Conservation (phyloP, 441 rosid species). For the Syzygium syzygioides region DNA sequence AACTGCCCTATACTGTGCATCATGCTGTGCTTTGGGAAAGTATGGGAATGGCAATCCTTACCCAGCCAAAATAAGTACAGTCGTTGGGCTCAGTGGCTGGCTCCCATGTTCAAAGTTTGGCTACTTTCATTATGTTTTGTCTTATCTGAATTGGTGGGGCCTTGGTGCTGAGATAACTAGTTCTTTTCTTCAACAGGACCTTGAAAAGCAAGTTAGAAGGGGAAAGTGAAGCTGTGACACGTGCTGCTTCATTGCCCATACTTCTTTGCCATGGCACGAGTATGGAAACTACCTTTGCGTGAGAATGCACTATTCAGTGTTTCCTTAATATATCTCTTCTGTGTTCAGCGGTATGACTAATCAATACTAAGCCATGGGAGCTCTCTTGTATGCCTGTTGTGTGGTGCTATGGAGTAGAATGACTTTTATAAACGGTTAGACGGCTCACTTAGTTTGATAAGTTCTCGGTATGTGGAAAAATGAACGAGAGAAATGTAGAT, state of each 20-base stretch:
- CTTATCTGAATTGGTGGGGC: constrained; percentile 1
- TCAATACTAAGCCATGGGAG: neutral
- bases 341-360: neutral
- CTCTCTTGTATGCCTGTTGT: neutral
- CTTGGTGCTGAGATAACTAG: neutral
- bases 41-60: constrained; percentile 65
- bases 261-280: constrained; percentile 88
- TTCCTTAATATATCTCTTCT: neutral
- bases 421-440: neutral
- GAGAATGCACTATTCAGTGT: neutral
- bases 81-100: constrained; percentile 95
- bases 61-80: constrained; percentile 63
- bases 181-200: constrained; percentile 36
- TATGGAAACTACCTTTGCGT: constrained; percentile 16
- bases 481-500: neutral
- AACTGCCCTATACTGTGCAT: constrained; percentile 73
- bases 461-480: neutral
- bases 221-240: constrained; percentile 43
- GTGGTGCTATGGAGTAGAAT: neutral
- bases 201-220: constrained; percentile 47
- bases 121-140: constrained; percentile 10
- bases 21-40: constrained; percentile 61
- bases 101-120: constrained; percentile 88
- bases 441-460: neutral
- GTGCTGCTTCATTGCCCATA: constrained; percentile 73